Conservation (phyloP, 805 yeast species). For the Lachancea mirantina region DNA sequence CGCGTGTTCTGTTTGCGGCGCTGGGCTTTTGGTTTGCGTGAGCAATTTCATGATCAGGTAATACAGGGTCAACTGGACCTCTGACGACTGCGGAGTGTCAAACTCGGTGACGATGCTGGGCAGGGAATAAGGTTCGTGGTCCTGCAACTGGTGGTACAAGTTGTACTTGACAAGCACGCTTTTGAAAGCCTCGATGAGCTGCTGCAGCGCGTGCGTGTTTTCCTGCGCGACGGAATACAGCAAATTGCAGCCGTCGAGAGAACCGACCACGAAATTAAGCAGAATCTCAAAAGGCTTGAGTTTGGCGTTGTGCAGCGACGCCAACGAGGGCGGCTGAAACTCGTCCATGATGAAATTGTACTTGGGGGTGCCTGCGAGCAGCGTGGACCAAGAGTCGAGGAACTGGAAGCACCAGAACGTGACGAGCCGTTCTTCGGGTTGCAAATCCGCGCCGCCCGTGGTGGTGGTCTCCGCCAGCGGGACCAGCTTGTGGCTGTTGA, state of each 20-base stretch:
- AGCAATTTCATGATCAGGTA: constrained; percentile 18
- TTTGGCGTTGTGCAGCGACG: constrained; percentile 14
- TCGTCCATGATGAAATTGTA: constrained; percentile 22
- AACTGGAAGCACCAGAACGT: constrained; percentile 27
- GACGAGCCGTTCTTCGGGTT: constrained; percentile 12
- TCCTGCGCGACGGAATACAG: constrained; percentile 13
- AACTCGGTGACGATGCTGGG: constrained; percentile 7
- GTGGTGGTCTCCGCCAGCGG: constrained; percentile 6
- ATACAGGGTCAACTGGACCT: constrained; percentile 24
- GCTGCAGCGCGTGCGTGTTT: constrained; percentile 12
- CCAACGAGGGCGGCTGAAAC: constrained; percentile 20
- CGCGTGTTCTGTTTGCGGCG: not conserved
- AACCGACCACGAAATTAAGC: constrained; percentile 13
- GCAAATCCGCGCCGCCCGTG: too few species aligned
- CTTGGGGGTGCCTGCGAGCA: constrained; percentile 25
- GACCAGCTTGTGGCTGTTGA: constrained; percentile 19
- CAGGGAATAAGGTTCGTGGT: constrained; percentile 15
- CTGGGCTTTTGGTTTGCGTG: constrained; percentile 7
- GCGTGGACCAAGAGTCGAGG: constrained; percentile 27
- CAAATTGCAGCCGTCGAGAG: constrained; percentile 23
- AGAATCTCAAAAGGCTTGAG: constrained; percentile 22
- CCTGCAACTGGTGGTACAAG: constrained; percentile 21
- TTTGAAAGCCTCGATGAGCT: constrained; percentile 20
- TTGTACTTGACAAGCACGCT: constrained; percentile 17
- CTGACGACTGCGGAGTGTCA: constrained; percentile 22